Conservation (phyloP, 2,329 filamentous ascomycete genomes). For the Rhinocladiella similis region DNA sequence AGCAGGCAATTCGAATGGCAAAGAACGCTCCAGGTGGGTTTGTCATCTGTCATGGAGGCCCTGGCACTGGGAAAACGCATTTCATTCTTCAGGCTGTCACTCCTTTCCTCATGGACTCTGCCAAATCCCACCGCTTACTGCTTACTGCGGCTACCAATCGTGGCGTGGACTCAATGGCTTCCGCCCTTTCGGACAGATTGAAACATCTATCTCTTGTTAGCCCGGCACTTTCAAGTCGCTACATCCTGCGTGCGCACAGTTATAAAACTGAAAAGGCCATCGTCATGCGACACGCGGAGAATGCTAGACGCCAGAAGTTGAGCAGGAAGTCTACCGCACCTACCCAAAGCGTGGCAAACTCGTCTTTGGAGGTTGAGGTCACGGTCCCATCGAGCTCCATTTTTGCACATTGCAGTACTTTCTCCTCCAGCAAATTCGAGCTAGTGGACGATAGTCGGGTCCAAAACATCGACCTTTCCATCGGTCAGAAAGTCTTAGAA, state of each 20-base stretch:
- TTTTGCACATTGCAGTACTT: background rate
- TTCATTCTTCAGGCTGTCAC: slow-evolving; percentile 12
- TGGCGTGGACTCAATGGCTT: slow-evolving; percentile 11
- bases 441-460: slow-evolving; percentile 1
- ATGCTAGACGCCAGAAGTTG: background rate
- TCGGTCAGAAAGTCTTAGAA: slow-evolving; percentile 6
- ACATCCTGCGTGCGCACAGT: slow-evolving; percentile 12
- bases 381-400: background rate
- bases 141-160: slow-evolving; percentile 9
- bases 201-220: background rate
- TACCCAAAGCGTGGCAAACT: too few relatives aligned
- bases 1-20: slow-evolving; percentile 4
- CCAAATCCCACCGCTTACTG: slow-evolving; percentile 1
- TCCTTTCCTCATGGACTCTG: slow-evolving; percentile 7
- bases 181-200: background rate
- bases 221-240: background rate
- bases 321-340: background rate
- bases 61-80: slow-evolving; percentile 16
- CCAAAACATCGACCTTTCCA: slow-evolving; percentile 7
- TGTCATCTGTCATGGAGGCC: slow-evolving; percentile 15
- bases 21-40: slow-evolving; percentile 11
- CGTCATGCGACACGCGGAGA: background rate
- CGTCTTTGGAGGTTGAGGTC: background rate
- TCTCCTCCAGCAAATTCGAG: background rate
- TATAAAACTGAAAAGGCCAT: slow-evolving; percentile 12